Base-by-base conservation (phyloP, 1,139 yeast species). In the Saccharomyces uvarum region DNA sequence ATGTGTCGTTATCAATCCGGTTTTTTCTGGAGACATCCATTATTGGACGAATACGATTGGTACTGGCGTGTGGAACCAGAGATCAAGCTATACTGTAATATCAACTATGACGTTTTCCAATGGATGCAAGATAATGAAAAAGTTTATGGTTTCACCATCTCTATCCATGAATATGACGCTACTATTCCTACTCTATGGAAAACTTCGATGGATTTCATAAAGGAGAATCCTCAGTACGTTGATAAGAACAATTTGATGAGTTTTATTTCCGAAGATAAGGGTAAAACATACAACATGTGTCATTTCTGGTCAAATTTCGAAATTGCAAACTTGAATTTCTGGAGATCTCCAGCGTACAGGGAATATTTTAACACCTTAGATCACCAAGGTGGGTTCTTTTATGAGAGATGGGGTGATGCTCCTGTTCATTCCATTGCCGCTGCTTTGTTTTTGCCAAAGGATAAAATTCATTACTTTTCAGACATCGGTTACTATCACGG, bases 11-110 rank as follows among this genome's bases (percentile, higher is more conserved):
- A 77, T 70, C 95, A 90, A 70, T 83, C 93, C 38, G 97, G 97
- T 1, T 88, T 89, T 73, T 89, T 91, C 76, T 90, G 83, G 79
- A 79, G 88, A 73, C 95, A 88, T 66, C 83, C 82, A 49, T 69
- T 86, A 50, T 73, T 89, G 79, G 77, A 76, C 55, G 83, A 85
- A 38, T 89, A 82, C 70, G 89, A 86, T 62, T 89, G 87, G 77
- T 90, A 90, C 77, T 90, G 97, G 97, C 84, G 97, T 73, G 96
- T 90, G 54, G 97, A 91, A 73, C 97, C 97, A 32, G 86, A 82
- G 66, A 82, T 86, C 66, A 77, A 80, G 67, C 76, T 88, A 54
- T 84, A 74, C 70, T 89, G 96, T 76, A 95, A 88, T 69, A 76
- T 89, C 62, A 83, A 84, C 64, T 86, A 86, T 67, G 96, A 89